Conservation (phyloP, 352 stramenopile species). For the Globisporangium solare region DNA sequence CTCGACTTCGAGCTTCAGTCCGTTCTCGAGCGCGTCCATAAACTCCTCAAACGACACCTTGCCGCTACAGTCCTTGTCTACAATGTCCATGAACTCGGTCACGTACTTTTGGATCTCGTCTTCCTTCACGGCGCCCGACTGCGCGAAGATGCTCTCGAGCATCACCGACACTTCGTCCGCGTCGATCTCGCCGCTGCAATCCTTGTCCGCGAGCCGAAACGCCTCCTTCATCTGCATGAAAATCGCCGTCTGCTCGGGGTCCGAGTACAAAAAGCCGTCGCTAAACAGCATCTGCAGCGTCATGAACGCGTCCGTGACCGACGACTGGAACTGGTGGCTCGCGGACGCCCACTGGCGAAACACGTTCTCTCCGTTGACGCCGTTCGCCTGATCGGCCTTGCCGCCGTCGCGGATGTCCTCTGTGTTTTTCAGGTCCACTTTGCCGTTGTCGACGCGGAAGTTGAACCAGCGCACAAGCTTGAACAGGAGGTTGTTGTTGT, state of each 20-base stretch:
- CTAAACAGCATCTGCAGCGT: constrained; percentile 76
- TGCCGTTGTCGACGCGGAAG: constrained; percentile 51
- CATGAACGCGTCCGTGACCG: constrained; percentile 62
- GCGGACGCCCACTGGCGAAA: constrained; percentile 50
- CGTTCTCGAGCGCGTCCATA: constrained; percentile 68
- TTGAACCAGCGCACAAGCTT: constrained; percentile 81
- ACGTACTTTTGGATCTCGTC: constrained; percentile 72
- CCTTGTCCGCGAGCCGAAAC: constrained; percentile 71
- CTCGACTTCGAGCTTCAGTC: constrained; percentile 73
- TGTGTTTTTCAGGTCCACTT: constrained; percentile 24
- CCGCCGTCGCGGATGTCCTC: constrained; percentile 51
- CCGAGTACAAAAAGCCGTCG: constrained; percentile 68
- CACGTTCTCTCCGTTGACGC: constrained; percentile 17
- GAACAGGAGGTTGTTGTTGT: constrained; percentile 81
- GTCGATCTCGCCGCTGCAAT: constrained; percentile 80
- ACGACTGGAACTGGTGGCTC: constrained; percentile 40
- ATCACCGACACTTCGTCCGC: constrained; percentile 72
- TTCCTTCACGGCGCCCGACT: constrained; percentile 68
- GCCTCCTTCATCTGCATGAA: constrained; percentile 89
- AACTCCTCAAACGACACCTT: constrained; percentile 83
- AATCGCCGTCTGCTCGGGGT: constrained; percentile 73
- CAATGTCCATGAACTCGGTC: constrained; percentile 65
- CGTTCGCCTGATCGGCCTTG: constrained; percentile 13
- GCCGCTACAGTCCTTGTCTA: constrained; percentile 61
- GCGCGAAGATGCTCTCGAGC: constrained; percentile 73